Evolutionary conservation across 495 filamentous ascomycete species (phyloP).

Genomic region (Hyaloscypha variabilis): DNA sequence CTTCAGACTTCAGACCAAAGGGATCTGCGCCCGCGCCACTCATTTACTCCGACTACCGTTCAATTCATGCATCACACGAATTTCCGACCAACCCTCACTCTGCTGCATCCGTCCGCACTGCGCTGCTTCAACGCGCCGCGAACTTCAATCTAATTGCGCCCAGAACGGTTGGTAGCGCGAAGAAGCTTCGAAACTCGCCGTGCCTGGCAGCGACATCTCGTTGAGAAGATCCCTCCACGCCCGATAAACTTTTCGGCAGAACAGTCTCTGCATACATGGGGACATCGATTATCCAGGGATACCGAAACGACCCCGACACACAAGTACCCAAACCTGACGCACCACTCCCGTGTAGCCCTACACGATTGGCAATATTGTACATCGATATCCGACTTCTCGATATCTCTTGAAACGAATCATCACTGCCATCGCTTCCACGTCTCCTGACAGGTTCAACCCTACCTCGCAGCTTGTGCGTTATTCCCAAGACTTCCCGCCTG

Average conservation of each 20-base stretch:
- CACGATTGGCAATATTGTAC: slow-evolving; percentile 8
- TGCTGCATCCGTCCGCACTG: slow-evolving; percentile 12
- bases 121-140: slow-evolving; percentile 6
- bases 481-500: slow-evolving; percentile 11
- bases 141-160: background rate
- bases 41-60: slow-evolving; percentile 7
- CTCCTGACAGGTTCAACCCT: slow-evolving; percentile 9
- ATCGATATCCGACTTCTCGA: slow-evolving; percentile 12
- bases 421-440: slow-evolving; percentile 4
- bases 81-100: slow-evolving; percentile 5
- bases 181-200: slow-evolving; percentile 1
- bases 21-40: slow-evolving; percentile 7
- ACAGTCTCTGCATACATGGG: background rate
- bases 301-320: slow-evolving; percentile 30
- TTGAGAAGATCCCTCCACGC: background rate
- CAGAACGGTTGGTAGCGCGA: background rate
- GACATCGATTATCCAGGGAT: slow-evolving; percentile 18
- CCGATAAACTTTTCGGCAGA: slow-evolving; percentile 3
- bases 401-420: slow-evolving; percentile 17
- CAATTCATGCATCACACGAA: slow-evolving; percentile 25
- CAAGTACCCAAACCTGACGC: slow-evolving; percentile 20
- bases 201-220: background rate
- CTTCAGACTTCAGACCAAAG: background rate
- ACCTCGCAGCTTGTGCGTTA: slow-evolving; percentile 8
- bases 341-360: slow-evolving; percentile 15